Evolutionary conservation across 2,329 filamentous ascomycete genomes (phyloP).

Genomic region (Verticillium klebahnii): DNA sequence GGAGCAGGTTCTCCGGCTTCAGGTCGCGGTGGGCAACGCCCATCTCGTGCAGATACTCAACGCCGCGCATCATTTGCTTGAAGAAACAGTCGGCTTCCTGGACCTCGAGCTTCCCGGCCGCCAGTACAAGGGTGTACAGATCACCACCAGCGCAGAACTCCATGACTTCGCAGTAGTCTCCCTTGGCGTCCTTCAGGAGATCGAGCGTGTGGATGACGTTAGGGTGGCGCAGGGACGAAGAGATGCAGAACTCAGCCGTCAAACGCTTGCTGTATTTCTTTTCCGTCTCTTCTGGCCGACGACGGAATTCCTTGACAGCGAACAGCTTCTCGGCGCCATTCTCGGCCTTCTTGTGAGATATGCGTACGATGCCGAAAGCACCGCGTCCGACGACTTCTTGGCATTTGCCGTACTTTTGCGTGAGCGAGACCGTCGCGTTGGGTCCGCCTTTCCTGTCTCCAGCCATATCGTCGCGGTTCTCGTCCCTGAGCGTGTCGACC

Average conservation of each 20-base stretch:
- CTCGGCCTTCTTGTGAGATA: constrained; percentile 91
- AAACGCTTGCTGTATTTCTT: constrained; percentile 98
- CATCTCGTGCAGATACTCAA: constrained; percentile 99
- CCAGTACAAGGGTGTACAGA: constrained; percentile 86
- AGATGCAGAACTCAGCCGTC: constrained; percentile 97
- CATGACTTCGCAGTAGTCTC: constrained; percentile 98
- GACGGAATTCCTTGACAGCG: constrained; percentile 96
- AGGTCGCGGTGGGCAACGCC: constrained; percentile 94
- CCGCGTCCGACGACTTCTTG: constrained; percentile 95
- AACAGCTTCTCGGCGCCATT: constrained; percentile 87
- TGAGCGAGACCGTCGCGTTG: constrained; percentile 71
- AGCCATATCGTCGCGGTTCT: constrained; percentile 65
- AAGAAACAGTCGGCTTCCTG: constrained; percentile 96
- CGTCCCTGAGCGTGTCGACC: constrained; percentile 90
- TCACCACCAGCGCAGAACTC: constrained; percentile 97
- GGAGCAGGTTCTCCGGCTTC: constrained; percentile 92
- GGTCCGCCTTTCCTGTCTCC: constrained; percentile 73
- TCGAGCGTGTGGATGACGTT: constrained; percentile 98
- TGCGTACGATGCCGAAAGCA: constrained; percentile 94
- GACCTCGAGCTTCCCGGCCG: constrained; percentile 87
- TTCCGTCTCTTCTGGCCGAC: constrained; percentile 86
- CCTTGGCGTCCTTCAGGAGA: constrained; percentile 90
- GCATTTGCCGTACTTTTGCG: constrained; percentile 97
- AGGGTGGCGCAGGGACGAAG: constrained; percentile 89
- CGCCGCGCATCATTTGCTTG: constrained; percentile 98